A percentile compares a stretch with the other conserved stretches of the same genome.
phyloP scores from a whole-genome alignment of 345 rosid species.

The Durio zibethinus region DNA sequence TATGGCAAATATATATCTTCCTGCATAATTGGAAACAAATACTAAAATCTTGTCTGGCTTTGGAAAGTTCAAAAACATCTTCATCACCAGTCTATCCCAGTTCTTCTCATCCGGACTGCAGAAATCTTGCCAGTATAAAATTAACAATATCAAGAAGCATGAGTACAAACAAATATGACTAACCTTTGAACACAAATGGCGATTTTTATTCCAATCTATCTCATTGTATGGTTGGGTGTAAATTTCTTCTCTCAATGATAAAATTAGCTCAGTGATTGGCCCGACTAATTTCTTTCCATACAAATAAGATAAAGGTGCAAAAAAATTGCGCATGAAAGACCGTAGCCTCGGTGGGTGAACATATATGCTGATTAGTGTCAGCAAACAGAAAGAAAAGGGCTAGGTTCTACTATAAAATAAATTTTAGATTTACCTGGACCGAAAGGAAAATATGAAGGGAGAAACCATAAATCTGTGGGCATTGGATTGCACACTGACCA shows the following conservation, averaged over 20 bases:
- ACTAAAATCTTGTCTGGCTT: background rate
- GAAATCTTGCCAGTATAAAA: background rate
- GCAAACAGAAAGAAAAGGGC: background rate
- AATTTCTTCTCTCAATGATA: constrained; percentile 7
- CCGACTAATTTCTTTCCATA: constrained; percentile 11
- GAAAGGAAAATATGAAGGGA: constrained; percentile 10
- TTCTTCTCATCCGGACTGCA: background rate
- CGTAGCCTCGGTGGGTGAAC: constrained; percentile 7
- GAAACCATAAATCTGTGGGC: constrained; percentile 18
- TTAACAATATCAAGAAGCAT: background rate
- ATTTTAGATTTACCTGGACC: constrained; percentile 3
- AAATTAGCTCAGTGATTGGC: constrained; percentile 3
- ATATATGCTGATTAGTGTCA: background rate
- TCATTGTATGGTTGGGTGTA: constrained; percentile 2
- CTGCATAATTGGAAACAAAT: constrained; percentile 23
- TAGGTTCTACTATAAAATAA: background rate
- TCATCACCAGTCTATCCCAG: background rate
- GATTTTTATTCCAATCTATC: constrained; percentile 15
- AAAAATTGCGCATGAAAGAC: constrained; percentile 14
- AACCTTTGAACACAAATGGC: constrained; percentile 11
- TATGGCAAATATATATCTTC: constrained; percentile 55
- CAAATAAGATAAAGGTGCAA: constrained; percentile 3
- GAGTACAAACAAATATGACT: background rate
- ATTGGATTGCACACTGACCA: constrained; percentile 20
- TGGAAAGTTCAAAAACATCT: background rate